phyloP scores from a whole-genome alignment of 257 asterid species.

The Cordia subcordata region DNA sequence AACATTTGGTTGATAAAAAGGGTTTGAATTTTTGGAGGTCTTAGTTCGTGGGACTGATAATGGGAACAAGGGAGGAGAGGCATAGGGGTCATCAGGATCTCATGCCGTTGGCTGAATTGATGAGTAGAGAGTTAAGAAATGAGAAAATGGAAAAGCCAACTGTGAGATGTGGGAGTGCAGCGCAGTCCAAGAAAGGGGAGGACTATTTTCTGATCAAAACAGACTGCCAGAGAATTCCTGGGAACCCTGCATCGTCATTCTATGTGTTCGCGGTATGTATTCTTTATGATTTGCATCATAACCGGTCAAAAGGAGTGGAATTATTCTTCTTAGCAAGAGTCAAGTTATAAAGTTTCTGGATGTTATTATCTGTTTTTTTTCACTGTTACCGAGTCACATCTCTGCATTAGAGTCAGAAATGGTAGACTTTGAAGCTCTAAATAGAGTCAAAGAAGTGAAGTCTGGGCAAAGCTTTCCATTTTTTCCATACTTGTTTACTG shows the following conservation, averaged over 20 bases:
- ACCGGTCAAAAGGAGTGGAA: neutral
- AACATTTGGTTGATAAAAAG: constrained; percentile 9
- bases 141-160: constrained; percentile 79
- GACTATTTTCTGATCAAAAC: constrained; percentile 66
- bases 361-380: neutral
- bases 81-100: constrained; percentile 38
- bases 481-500: too few species aligned
- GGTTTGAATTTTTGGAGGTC: constrained; percentile 1
- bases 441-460: neutral
- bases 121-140: constrained; percentile 60
- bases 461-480: neutral
- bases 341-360: neutral
- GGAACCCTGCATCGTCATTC: constrained; percentile 67
- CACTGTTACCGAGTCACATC: neutral
- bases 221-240: constrained; percentile 69
- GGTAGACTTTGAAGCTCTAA: neutral
- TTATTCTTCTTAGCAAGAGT: neutral
- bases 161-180: constrained; percentile 62
- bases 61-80: constrained; percentile 68
- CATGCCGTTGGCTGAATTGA: constrained; percentile 65
- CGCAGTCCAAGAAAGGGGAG: constrained; percentile 77
- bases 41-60: constrained; percentile 9
- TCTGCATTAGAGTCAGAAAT: neutral
- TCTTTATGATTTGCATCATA: neutral
- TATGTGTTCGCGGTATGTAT: constrained; percentile 71